These are phyloP conservation scores for Scheffersomyces stambukii DNA, from an alignment of 1,139 yeast species.

Conservation along the genomic window DNA sequence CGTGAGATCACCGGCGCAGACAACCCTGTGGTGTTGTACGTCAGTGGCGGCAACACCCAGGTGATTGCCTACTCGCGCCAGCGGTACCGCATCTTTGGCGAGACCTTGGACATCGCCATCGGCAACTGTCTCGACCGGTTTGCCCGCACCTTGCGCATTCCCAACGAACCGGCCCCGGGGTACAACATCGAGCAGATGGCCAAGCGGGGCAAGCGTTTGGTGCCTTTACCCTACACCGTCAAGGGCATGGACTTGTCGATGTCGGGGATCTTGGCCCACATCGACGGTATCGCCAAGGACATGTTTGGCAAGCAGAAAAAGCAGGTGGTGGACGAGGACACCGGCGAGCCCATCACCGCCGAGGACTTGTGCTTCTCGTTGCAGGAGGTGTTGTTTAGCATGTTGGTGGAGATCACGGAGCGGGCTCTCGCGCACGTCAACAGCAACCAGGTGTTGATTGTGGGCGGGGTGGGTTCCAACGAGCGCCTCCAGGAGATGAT, in stretches of 20 bases:
- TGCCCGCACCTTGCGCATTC: constrained; percentile 82
- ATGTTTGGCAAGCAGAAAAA: constrained; percentile 53
- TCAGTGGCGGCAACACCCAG: constrained; percentile 97
- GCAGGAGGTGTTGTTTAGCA: constrained; percentile 88
- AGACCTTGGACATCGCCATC: constrained; percentile 92
- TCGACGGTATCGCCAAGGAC: constrained; percentile 77
- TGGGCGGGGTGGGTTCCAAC: constrained; percentile 97
- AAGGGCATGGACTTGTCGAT: constrained; percentile 98
- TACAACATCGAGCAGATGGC: constrained; percentile 96
- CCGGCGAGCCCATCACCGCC: constrained; percentile 58
- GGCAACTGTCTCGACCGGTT: constrained; percentile 96
- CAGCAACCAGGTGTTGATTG: constrained; percentile 83
- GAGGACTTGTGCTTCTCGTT: constrained; percentile 91
- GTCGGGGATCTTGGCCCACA: constrained; percentile 88
- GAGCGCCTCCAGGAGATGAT: constrained; percentile 92
- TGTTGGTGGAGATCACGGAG: constrained; percentile 97
- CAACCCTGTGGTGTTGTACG: constrained; percentile 93
- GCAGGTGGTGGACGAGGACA: constrained; percentile 43
- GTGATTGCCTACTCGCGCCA: constrained; percentile 95
- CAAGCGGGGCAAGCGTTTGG: constrained; percentile 62
- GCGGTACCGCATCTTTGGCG: constrained; percentile 92
- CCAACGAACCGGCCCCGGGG: constrained; percentile 97
- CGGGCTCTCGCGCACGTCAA: constrained; percentile 98
- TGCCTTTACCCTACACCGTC: constrained; percentile 87
- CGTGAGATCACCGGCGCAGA: constrained; percentile 93